Conservation (phyloP, 2,329 filamentous ascomycete species). For the Colletotrichum phormii region DNA sequence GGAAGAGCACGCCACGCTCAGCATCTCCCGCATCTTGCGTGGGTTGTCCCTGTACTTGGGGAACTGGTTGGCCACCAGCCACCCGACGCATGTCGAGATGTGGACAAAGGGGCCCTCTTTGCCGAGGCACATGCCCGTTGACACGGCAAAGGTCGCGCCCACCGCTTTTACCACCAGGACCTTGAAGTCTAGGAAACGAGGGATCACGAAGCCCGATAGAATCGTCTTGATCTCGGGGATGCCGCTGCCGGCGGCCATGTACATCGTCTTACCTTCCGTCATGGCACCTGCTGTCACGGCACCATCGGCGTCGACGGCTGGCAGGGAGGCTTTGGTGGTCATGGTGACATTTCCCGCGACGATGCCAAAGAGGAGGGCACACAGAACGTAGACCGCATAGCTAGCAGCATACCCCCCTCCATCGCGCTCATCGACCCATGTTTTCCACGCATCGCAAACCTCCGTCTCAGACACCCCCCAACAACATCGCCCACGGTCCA, state of each 20-base stretch:
- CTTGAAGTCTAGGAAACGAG: conserved; percentile 65
- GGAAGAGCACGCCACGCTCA: conserved; percentile 67
- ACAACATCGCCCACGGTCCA: conserved; percentile 64
- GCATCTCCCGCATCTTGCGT: conserved; percentile 67
- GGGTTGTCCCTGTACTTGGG: conserved; percentile 69
- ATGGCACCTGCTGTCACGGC: neutral
- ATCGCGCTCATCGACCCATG: conserved; percentile 49
- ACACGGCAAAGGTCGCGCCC: conserved; percentile 68
- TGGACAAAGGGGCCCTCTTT: conserved; percentile 74
- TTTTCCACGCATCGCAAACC: conserved; percentile 52
- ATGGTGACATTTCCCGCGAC: conserved; percentile 43
- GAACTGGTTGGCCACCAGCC: conserved; percentile 62
- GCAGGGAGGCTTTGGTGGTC: conserved; percentile 57
- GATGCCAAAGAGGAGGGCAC: conserved; percentile 42
- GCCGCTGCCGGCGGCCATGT: conserved; percentile 68
- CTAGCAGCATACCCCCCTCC: conserved; percentile 34
- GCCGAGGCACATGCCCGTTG: conserved; percentile 69
- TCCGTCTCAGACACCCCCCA: conserved; percentile 23
- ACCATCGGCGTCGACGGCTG: conserved; percentile 47
- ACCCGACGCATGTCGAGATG: conserved; percentile 68
- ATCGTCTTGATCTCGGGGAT: conserved; percentile 74
- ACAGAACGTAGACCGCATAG: conserved; percentile 43
- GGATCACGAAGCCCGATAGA: conserved; percentile 70
- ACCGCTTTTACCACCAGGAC: conserved; percentile 68
- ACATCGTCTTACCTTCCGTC: conserved; percentile 61